Evolutionary conservation across 495 filamentous ascomycete genomes (phyloP), one percentile per base, ranked within the genome.

Genomic region (Aspergillus diversus): DNA sequence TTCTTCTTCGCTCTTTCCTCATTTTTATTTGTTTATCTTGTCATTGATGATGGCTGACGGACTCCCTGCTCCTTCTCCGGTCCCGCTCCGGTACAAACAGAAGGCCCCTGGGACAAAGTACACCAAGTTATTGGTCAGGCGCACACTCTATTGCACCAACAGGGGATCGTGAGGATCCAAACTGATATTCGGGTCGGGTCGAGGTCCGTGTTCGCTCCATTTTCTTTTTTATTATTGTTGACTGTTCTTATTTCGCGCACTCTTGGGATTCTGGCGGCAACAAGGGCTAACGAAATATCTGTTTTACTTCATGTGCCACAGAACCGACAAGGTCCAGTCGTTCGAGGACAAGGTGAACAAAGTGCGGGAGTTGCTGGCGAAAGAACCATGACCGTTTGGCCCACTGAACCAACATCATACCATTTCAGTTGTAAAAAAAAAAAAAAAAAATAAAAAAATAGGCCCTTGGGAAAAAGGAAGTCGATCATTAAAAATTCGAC

Each of bases 21-120:
- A 11, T 49, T 8, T 17, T 55, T 53, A 12, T n/a, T 42, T 21
- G 1, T 11, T 31, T 31, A 11, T 57, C 7, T 12, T 32, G n/a
- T 37, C 17, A 27, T 49, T 39, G 49, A 57, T 46, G 5, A n/a
- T 59, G 57, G 52, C 63, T 65, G 53, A 65, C 63, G 16, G 37
- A 33, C 42, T 32, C 37, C 37, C 21, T 42, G 15, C 13, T 16
- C 34, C 54, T 31, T n/a, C 37, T 35, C 15, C 21, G 51, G 58
- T 54, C 52, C 35, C 47, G 33, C 31, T 46, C 11, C 33, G 49
- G 34, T 37, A 58, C 48, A 53, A 57, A 68, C 67, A 95, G 94
- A 98, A 75, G 94, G 95, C 15, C 82, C 88, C 32, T 98, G 94
- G 94, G 92, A 96, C 64, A 84, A 89, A 47, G 93, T 97, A 35